Percentiles rank a stretch among this genome's conserved stretches.
phyloP scores from a whole-genome alignment of 139 green algal species.

The Asterochloris erici region DNA sequence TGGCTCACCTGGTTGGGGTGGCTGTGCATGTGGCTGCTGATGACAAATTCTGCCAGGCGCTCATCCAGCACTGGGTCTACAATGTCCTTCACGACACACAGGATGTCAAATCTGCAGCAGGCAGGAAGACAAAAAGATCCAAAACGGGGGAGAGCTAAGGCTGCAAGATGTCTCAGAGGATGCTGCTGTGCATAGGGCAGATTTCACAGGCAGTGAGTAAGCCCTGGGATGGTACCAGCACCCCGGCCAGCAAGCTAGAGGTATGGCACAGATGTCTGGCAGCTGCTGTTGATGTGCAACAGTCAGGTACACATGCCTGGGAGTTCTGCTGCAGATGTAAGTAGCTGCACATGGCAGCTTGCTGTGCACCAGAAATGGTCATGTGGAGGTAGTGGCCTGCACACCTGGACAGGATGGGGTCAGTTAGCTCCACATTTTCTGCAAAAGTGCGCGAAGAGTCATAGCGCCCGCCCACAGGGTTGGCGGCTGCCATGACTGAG shows the following conservation, averaged over 20 bases:
- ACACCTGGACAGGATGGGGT: conserved; percentile 96
- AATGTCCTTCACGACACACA: conserved; percentile 95
- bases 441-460: conserved; percentile 82
- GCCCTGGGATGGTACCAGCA: background rate
- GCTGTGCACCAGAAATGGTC: too few species aligned
- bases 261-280: background rate
- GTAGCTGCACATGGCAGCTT: background rate
- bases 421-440: conserved; percentile 90
- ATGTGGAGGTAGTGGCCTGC: background rate
- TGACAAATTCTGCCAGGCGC: conserved; percentile 91
- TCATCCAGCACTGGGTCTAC: conserved; percentile 92
- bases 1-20: conserved; percentile 62
- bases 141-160: too few species aligned
- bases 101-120: conserved; percentile 84
- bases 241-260: too few species aligned
- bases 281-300: background rate
- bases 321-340: background rate
- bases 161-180: too few species aligned
- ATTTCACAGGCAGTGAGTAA: background rate
- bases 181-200: too few species aligned
- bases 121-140: too few species aligned
- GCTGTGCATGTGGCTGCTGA: conserved; percentile 72
- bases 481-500: conserved; percentile 96
- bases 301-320: background rate
- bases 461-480: conserved; percentile 95